Conservation (phyloP, 768 basidiomycete genomes). For the Suillus clintonianus region DNA sequence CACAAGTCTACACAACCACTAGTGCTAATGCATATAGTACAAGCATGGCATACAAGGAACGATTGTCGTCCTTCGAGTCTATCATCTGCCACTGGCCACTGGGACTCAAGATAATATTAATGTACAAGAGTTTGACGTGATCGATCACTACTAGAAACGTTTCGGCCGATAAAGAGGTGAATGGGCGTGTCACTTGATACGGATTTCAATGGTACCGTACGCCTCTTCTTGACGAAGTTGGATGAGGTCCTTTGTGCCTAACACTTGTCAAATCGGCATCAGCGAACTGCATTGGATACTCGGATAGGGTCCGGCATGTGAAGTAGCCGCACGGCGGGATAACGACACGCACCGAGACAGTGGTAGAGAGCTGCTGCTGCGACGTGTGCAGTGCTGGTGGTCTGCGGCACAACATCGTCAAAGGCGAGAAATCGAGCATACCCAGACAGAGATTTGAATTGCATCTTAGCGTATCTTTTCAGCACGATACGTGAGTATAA, state of each 20-base stretch:
- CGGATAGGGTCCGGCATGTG: neutral
- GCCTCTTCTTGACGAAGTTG: conserved; percentile 58
- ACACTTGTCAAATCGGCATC: conserved; percentile 45
- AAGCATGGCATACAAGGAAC: neutral
- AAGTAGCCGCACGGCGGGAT: neutral
- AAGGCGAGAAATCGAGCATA: conserved; percentile 53
- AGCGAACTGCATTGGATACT: neutral
- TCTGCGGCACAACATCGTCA: conserved; percentile 63
- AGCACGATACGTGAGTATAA: conserved; percentile 14
- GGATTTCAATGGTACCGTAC: conserved; percentile 55
- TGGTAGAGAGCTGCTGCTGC: conserved; percentile 85
- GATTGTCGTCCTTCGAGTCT: neutral
- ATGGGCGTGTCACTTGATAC: conserved; percentile 30
- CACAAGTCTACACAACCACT: too few relatives aligned
- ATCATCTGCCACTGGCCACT: too few relatives aligned
- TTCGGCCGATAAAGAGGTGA: neutral
- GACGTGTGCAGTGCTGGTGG: conserved; percentile 71
- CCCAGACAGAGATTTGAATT: conserved; percentile 57
- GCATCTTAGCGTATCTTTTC: conserved; percentile 81
- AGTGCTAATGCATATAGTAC: neutral
- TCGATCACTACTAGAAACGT: too few relatives aligned
- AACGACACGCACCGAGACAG: conserved; percentile 62
- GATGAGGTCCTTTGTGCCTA: conserved; percentile 75
- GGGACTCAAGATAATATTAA: neutral
- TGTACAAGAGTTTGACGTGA: neutral